phyloP scores from a whole-genome alignment of 106 monocot genomes.

The Dendrobium huoshanense region DNA sequence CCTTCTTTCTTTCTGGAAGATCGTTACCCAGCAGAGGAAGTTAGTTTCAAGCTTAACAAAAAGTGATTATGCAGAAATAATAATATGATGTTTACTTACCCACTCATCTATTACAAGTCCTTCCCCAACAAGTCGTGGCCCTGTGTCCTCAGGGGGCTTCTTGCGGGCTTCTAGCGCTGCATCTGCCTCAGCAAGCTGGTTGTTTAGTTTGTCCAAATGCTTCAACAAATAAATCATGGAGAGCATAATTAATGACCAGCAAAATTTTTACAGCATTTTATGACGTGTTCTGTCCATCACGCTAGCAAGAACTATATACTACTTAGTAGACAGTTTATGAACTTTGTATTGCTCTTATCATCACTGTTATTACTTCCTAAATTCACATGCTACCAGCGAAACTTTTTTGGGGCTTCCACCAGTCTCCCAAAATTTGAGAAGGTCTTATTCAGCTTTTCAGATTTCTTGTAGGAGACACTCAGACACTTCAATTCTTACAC shows the following conservation, averaged over 20 bases:
- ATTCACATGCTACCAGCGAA: no score
- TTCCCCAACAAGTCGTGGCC: conserved; percentile 59
- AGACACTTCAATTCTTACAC: no score
- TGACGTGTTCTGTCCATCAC: no score
- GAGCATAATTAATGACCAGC: not conserved
- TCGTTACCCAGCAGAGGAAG: not conserved
- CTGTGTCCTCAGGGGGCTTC: conserved; percentile 64
- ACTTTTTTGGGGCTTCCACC: no score
- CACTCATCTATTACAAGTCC: conserved; percentile 87
- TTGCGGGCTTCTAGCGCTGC: conserved; percentile 71
- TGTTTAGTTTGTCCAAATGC: conserved; percentile 77
- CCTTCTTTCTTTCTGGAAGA: conserved; percentile 44
- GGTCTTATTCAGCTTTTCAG: no score
- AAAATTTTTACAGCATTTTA: not conserved
- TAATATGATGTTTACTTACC: conserved; percentile 25
- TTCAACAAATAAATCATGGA: conserved; percentile 10
- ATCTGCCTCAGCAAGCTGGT: conserved; percentile 73
- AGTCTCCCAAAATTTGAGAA: no score
- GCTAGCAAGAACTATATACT: no score
- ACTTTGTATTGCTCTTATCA: no score
- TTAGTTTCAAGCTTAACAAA: not conserved
- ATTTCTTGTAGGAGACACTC: no score
- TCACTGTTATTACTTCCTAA: no score
- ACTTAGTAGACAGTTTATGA: no score
- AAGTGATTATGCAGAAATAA: no score